These are phyloP conservation scores for Xylona heveae DNA, from an alignment of 495 filamentous ascomycete genomes.

Conservation along the genomic window DNA sequence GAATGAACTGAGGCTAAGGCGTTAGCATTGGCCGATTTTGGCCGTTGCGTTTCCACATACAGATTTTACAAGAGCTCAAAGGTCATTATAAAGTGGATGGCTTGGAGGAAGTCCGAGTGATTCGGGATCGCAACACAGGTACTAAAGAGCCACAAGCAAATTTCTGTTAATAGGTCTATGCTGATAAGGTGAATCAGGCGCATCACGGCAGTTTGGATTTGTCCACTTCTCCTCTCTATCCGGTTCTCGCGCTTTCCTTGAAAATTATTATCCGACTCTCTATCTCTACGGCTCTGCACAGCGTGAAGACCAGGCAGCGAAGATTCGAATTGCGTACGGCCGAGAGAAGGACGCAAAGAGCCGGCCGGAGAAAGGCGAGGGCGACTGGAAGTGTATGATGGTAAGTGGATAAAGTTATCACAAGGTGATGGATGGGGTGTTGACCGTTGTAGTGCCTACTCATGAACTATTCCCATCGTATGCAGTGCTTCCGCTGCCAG, in stretches of 20 bases:
- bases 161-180: not conserved
- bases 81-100: conserved; percentile 33
- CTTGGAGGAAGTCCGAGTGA: conserved; percentile 41
- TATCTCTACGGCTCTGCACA: conserved; percentile 28
- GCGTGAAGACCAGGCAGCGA: conserved; percentile 29
- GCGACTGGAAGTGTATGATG: conserved; percentile 58
- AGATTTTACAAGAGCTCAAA: conserved; percentile 41
- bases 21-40: conserved; percentile 16
- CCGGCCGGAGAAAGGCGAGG: conserved; percentile 28
- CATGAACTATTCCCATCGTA: conserved; percentile 47
- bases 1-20: conserved; percentile 25
- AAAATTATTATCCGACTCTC: conserved; percentile 40
- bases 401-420: too few relatives aligned
- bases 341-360: conserved; percentile 33
- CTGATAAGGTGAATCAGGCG: conserved; percentile 18
- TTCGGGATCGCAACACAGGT: conserved; percentile 47
- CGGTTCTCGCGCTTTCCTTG: conserved; percentile 42
- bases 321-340: conserved; percentile 35
- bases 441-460: conserved; percentile 49
- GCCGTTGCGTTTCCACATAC: conserved; percentile 15
- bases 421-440: too few relatives aligned
- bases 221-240: conserved; percentile 37
- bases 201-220: conserved; percentile 45
- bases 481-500: conserved; percentile 56
- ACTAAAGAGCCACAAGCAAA: too few relatives aligned